Base-by-base conservation (phyloP, 1,284 basidiomycete genomes). In the Fistulina hepatica region DNA sequence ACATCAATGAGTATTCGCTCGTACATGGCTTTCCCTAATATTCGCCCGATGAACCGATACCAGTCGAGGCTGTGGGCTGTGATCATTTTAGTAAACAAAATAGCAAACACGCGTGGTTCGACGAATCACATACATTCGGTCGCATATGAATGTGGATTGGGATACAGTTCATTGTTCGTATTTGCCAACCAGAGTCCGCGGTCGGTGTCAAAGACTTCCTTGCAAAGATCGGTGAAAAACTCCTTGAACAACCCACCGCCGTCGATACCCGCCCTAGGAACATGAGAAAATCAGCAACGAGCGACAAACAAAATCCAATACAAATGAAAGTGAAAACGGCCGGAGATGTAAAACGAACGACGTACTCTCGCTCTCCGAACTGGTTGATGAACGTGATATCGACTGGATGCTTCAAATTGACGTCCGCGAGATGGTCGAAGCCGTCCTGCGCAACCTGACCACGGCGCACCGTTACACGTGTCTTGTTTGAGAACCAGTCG, bases 161-260 rank as follows among this genome's bases (percentile, higher is more conserved):
- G 94, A 55, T 97, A 98, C 35, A 98, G 65, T 59, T 97, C 90
- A 42, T 95, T 89, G 53, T 89, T 78, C 55, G 80, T 74, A 37
- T 83, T 98, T 20, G 76, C 78, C 28, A 92, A 64, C 94, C 94
- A 99, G 10, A 99, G 63, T 2, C 95, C 95, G 12, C 91, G 77
- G 52, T 97, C 79, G 0, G 85, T 85, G 52, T 99, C 91, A 47
- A 98, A 97, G 0, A 86, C 93, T 56, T 97, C 92, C 52, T 86
- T 91, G 38, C 79, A 82, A 15, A 97, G 58, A 10, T 81, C 83
- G 2, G 92, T 97, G 51, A 98, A 74, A 53, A 98, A 95, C 59
- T 97, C 95, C 56, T 98, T 99, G 67, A 97, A 97, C 6, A 98
- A 77, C 0, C 95, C 94, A 3, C 95, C 93, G 1, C 94, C 94